These are phyloP conservation scores for Metschnikowia lochheadii DNA, from an alignment of 805 yeast species.

Conservation along the genomic window DNA sequence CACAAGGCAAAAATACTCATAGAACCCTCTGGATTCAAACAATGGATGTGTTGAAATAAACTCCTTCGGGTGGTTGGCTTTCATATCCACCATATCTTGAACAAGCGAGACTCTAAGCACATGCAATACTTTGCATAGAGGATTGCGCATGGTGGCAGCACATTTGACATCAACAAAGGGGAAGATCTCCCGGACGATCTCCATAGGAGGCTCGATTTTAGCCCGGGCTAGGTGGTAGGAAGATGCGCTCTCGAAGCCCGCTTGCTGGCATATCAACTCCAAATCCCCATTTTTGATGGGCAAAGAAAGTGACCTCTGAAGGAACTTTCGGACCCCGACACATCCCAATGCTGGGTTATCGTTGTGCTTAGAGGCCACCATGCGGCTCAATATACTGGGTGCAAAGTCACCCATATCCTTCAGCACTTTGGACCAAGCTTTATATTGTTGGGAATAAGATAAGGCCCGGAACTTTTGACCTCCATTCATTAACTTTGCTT, in stretches of 20 bases:
- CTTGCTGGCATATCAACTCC: slow-evolving; percentile 14
- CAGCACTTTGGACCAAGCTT: slow-evolving; percentile 21
- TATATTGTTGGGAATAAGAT: slow-evolving; percentile 26
- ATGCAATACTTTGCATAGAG: slow-evolving; percentile 11
- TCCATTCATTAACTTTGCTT: slow-evolving; percentile 24
- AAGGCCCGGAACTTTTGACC: slow-evolving; percentile 22
- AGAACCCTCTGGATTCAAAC: slow-evolving; percentile 20
- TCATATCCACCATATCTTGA: slow-evolving; percentile 30
- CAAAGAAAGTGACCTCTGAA: not conserved
- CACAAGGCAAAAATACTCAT: slow-evolving; percentile 12
- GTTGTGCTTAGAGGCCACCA: slow-evolving; percentile 14
- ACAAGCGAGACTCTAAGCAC: slow-evolving; percentile 22
- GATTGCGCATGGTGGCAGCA: slow-evolving; percentile 11
- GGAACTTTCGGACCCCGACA: not conserved
- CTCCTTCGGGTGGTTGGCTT: slow-evolving; percentile 20
- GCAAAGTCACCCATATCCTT: slow-evolving; percentile 19
- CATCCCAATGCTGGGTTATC: slow-evolving; percentile 2
- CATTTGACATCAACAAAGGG: slow-evolving; percentile 22
- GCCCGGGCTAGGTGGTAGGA: slow-evolving; percentile 20
- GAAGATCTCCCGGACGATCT: slow-evolving; percentile 24
- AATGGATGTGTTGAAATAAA: slow-evolving; percentile 24
- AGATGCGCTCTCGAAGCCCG: slow-evolving; percentile 22
- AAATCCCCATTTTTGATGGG: slow-evolving; percentile 13
- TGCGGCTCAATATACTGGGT: slow-evolving; percentile 19
- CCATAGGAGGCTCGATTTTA: slow-evolving; percentile 23